These are phyloP conservation scores for Cercis canadensis DNA, from an alignment of 306 rosid species.

Conservation along the genomic window DNA sequence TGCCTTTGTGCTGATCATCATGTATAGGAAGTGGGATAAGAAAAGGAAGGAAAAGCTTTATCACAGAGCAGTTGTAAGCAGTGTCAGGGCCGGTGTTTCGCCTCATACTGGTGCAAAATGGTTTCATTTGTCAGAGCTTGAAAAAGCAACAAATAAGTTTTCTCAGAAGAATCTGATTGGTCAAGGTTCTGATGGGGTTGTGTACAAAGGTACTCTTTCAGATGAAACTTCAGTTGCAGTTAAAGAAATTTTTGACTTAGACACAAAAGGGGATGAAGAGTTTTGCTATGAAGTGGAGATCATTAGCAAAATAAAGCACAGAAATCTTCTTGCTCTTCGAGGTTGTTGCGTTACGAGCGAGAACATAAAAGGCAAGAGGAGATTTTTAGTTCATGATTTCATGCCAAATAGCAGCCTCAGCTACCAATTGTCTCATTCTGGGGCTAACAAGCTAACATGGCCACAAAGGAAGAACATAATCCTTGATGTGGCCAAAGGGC, in stretches of 20 bases:
- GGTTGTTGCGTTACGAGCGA: conserved; percentile 83
- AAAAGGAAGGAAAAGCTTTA: conserved; percentile 41
- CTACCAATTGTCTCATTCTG: conserved; percentile 51
- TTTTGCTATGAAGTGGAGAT: conserved; percentile 79
- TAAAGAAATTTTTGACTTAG: conserved; percentile 64
- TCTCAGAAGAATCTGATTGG: conserved; percentile 70
- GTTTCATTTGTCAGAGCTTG: conserved; percentile 73
- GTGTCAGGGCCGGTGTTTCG: conserved; percentile 55
- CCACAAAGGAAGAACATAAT: conserved; percentile 78
- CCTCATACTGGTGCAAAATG: conserved; percentile 72
- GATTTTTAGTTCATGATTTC: conserved; percentile 74
- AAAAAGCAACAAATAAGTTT: conserved; percentile 67
- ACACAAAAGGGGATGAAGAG: conserved; percentile 72
- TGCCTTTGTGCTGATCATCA: conserved; percentile 34
- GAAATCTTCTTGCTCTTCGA: conserved; percentile 71
- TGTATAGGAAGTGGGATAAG: conserved; percentile 52
- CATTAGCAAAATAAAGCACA: conserved; percentile 79
- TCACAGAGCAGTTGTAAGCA: conserved; percentile 54
- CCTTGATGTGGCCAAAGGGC: conserved; percentile 85
- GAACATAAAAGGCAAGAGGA: conserved; percentile 58
- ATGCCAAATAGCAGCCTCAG: conserved; percentile 75
- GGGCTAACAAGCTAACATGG: conserved; percentile 59
- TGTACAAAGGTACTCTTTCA: conserved; percentile 70
- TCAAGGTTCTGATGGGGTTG: conserved; percentile 77
- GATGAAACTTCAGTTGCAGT: conserved; percentile 71